Conservation (phyloP, 176 grass and related monocot genomes). For the Triticum urartu region DNA sequence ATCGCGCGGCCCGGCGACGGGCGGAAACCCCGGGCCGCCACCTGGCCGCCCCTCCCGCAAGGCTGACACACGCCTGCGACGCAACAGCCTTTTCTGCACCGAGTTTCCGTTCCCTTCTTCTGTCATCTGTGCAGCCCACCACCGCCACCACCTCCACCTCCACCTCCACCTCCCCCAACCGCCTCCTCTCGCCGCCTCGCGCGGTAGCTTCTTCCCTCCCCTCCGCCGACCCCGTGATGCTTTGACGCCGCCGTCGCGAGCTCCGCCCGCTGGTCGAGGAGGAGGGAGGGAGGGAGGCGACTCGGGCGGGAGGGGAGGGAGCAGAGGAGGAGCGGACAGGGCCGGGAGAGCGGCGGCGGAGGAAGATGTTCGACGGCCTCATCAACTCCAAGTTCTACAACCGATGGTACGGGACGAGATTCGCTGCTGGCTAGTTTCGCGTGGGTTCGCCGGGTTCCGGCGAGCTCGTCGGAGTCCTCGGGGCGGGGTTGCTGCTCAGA, state of each 20-base stretch:
- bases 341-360: neutral
- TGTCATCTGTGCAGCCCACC: neutral
- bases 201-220: neutral
- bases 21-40: neutral
- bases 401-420: conserved; percentile 48
- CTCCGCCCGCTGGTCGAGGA: neutral
- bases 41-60: conserved; percentile 6
- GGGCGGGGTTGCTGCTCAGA: neutral
- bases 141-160: conserved; percentile 25
- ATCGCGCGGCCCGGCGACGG: neutral
- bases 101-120: neutral
- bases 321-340: neutral
- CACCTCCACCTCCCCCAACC: conserved; percentile 29
- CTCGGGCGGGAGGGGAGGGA: neutral
- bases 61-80: neutral
- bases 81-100: conserved; percentile 34
- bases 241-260: conserved; percentile 22
- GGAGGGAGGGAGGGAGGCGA: neutral
- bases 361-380: conserved; percentile 70
- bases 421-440: neutral
- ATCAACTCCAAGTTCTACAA: conserved; percentile 79
- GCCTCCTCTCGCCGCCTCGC: neutral
- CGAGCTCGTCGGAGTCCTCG: neutral
- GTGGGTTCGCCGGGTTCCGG: neutral
- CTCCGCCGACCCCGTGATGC: neutral